Conservation (phyloP, 1,139 yeast species). For the Protomyces arabidopsidicola region DNA sequence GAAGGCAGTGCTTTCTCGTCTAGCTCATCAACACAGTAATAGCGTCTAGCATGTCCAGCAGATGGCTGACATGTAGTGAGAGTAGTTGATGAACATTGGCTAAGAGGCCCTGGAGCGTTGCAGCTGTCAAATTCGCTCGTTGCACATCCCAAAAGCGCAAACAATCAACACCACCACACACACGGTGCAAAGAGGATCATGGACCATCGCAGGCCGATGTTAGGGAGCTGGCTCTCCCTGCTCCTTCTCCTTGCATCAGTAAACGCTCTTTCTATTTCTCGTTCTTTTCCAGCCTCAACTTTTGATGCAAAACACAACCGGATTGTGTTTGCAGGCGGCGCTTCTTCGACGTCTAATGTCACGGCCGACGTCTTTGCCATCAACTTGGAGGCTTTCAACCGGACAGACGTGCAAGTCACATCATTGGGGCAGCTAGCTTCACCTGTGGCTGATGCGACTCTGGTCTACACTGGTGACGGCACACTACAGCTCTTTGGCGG, state of each 20-base stretch:
- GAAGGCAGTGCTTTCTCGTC: not conserved
- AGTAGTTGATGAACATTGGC: no score
- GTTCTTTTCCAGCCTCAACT: constrained; percentile 1
- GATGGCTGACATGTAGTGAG: no score
- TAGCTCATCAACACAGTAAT: not conserved
- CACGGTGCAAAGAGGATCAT: not conserved
- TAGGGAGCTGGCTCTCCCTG: not conserved
- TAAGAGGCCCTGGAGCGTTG: no score
- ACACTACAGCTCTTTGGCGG: constrained; percentile 11
- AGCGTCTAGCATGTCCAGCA: not conserved
- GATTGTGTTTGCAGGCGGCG: constrained; percentile 9
- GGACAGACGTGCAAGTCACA: constrained; percentile 7
- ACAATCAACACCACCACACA: not conserved
- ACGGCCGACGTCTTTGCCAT: constrained; percentile 17
- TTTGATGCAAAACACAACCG: constrained; percentile 12
- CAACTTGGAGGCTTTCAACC: constrained; percentile 7
- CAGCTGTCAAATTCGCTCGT: no score
- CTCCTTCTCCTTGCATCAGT: not conserved
- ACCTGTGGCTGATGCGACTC: constrained; percentile 8
- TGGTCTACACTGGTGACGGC: not conserved
- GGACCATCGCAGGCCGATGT: not conserved
- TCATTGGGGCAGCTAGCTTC: not conserved
- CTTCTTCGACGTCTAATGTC: constrained; percentile 13
- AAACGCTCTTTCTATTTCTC: not conserved
- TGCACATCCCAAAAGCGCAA: not conserved